Evolutionary conservation across 257 asterid genomes (phyloP).

Genomic region (Mitragyna speciosa): DNA sequence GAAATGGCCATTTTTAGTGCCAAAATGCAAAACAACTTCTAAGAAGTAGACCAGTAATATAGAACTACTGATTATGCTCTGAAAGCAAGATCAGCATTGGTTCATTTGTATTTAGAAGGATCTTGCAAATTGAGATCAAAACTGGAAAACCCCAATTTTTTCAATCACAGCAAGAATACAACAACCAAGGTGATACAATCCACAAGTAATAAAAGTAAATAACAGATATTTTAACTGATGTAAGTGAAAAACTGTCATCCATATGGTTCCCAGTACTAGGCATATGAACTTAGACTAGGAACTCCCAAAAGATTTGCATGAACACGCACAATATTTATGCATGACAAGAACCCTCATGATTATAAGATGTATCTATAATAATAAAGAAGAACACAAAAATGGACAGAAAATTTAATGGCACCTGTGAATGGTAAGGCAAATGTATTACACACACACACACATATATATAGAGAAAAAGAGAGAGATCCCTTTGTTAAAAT

Average conservation of each 20-base stretch:
- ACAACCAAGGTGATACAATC: no score
- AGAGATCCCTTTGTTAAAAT: not conserved
- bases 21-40: not conserved
- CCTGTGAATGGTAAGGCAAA: not conserved
- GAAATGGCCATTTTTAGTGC: conserved; percentile 1
- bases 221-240: not conserved
- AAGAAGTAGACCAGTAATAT: not conserved
- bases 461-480: not conserved
- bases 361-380: not conserved
- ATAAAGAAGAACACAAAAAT: not conserved
- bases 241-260: not conserved
- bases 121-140: not conserved
- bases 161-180: not conserved
- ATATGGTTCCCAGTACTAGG: not conserved
- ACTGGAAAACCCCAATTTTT: not conserved
- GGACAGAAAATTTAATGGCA: not conserved
- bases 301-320: not conserved
- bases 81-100: not conserved
- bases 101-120: conserved; percentile 3
- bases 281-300: not conserved
- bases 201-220: not conserved
- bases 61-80: not conserved
- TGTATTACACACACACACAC: not conserved
- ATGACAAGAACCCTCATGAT: not conserved
- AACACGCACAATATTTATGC: not conserved